Evolutionary conservation across 352 stramenopile genomes (phyloP).

Genomic region (Phytophthora vignae): DNA sequence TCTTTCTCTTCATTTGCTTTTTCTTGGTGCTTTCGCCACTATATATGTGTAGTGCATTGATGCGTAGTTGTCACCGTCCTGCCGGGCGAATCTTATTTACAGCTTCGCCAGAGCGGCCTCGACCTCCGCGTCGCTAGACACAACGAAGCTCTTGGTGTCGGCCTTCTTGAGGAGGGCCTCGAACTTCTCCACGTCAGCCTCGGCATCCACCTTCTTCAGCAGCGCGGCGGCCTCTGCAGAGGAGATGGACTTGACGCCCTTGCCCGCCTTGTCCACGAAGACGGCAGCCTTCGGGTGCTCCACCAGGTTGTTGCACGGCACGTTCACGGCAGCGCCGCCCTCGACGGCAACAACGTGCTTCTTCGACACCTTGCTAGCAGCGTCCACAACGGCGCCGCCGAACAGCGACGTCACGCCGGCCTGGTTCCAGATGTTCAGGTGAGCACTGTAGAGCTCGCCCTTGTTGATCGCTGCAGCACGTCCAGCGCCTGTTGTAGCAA

Average conservation of each 20-base stretch:
- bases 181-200: conserved; percentile 67
- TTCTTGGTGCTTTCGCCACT: conserved; percentile 31
- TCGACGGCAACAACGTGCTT: conserved; percentile 66
- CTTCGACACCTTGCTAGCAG: conserved; percentile 52
- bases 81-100: conserved; percentile 47
- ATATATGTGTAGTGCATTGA: conserved; percentile 45
- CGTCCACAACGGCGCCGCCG: conserved; percentile 70
- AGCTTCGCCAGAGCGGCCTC: conserved; percentile 66
- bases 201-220: conserved; percentile 61
- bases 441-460: conserved; percentile 67
- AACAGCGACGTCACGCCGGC: conserved; percentile 75
- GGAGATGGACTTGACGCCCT: conserved; percentile 74
- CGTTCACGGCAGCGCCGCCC: conserved; percentile 61
- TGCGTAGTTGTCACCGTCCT: conserved; percentile 36
- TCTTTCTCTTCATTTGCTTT: conserved; percentile 29
- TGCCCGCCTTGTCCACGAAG: conserved; percentile 68
- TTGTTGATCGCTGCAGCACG: conserved; percentile 73
- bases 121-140: conserved; percentile 68
- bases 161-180: conserved; percentile 67
- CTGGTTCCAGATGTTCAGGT: conserved; percentile 80
- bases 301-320: conserved; percentile 85
- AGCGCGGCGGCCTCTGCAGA: conserved; percentile 51
- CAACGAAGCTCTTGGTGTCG: conserved; percentile 73
- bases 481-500: conserved; percentile 34
- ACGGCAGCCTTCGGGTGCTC: conserved; percentile 65